A percentile compares a stretch with the other conserved stretches of the same genome.
These are phyloP conservation scores for Penicillium sp. DNA, from an alignment of 2,329 filamentous ascomycete genomes.

Conservation along the genomic window DNA sequence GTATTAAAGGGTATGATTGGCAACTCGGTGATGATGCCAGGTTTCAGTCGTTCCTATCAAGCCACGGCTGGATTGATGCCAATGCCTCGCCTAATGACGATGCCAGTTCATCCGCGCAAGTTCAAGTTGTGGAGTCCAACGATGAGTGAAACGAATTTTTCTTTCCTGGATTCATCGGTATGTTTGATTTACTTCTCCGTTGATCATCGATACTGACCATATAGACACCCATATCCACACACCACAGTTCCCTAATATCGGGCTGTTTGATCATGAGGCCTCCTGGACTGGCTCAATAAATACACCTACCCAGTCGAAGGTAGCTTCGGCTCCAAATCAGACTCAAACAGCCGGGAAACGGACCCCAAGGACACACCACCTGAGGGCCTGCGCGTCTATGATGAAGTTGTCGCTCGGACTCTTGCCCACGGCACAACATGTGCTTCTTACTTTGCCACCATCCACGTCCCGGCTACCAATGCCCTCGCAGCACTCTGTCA, in stretches of 20 bases:
- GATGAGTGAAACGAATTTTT: conserved; percentile 46
- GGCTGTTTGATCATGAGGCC: conserved; percentile 88
- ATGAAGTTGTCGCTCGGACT: conserved; percentile 73
- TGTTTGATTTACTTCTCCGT: neutral
- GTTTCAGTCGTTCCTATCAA: conserved; percentile 13
- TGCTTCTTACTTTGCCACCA: conserved; percentile 91
- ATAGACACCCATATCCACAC: conserved; percentile 90
- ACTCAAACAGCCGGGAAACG: conserved; percentile 9
- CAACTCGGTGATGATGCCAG: conserved; percentile 11
- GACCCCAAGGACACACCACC: conserved; percentile 25
- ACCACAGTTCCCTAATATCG: conserved; percentile 89
- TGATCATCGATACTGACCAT: neutral
- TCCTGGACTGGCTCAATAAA: conserved; percentile 87
- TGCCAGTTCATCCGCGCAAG: neutral
- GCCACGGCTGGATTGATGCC: conserved; percentile 11
- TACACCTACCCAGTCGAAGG: conserved; percentile 95
- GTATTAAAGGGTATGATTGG: conserved; percentile 14
- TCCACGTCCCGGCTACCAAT: conserved; percentile 85
- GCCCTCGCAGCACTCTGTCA: conserved; percentile 82
- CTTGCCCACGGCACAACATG: conserved; percentile 90
- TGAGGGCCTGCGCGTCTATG: conserved; percentile 60
- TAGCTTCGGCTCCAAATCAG: conserved; percentile 56
- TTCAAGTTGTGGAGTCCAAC: conserved; percentile 24
- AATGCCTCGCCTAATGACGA: neutral
- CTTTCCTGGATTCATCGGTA: conserved; percentile 47